Evolutionary conservation across 179 eudicot species (phyloP), one percentile per base, ranked within the genome.

Genomic region (Silene vulgaris): DNA sequence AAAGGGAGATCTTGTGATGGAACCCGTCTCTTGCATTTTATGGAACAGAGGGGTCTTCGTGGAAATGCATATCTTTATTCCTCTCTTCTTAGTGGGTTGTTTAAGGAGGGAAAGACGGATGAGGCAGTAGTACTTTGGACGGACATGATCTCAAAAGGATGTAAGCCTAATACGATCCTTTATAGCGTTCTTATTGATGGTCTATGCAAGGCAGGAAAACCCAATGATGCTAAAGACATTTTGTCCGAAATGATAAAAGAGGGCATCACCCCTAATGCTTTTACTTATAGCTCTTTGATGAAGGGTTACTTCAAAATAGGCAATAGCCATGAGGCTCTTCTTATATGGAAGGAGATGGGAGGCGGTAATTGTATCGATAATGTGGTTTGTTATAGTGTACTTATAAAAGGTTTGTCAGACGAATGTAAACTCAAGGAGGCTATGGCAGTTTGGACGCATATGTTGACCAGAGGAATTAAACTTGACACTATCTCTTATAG

Each of bases 131-230:
- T 60, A 63, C 57, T 92, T 67, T 95, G 97, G 97, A 74, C 80
- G 40, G 86, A 86, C 74, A 88, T 90, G 89, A 81, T 87, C 17
- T 86, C 80, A 73, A 82, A 80, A 79, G 90, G 97, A 73, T 74
- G 84, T 75, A 84, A 81, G 73, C 93, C 89, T 28, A 95, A 95
- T 76, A 77, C 77, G 30, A 85, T 95, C 76, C 87, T 88, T 65
- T 95, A 85, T 82, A 87, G 95, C 81, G 96, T 89, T 75, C 78
- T 85, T 76, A 83, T 95, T 64, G 91, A 95, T 79, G 99, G 99
- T 67, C 81, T 95, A 19, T 90, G 94, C 56, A 78, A 81, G 76
- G 85, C 74, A 57, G 90, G 88, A 62, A 89, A 85, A 81, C 87
- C 88, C 2, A 81, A 84, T 62, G 90, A 87, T 84, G 97, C 97